Percentiles rank a stretch among this genome's conserved stretches.
These are phyloP conservation scores for Diaporthe humulicola DNA, from an alignment of 2,329 filamentous ascomycete species.

Conservation along the genomic window DNA sequence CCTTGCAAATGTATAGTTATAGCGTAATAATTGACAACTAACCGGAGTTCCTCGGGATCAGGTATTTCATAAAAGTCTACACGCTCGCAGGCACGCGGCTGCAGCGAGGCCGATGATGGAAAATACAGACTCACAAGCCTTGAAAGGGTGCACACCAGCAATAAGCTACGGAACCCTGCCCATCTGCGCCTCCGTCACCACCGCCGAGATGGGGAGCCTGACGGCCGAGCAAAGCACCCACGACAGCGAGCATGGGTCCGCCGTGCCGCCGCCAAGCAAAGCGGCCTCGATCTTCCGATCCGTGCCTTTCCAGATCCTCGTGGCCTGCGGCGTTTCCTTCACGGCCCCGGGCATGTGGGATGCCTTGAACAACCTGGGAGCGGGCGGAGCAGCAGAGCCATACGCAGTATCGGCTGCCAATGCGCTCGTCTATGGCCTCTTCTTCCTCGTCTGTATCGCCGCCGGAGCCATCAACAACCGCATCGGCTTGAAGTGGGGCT, in stretches of 20 bases:
- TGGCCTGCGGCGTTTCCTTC: slow-evolving; percentile 60
- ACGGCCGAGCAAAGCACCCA: slow-evolving; percentile 14
- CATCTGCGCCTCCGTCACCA: not conserved
- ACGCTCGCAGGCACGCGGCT: not conserved
- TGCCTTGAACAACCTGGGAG: slow-evolving; percentile 66
- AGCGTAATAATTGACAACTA: slow-evolving; percentile 25
- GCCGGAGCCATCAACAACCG: slow-evolving; percentile 62
- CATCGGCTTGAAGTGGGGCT: slow-evolving; percentile 60
- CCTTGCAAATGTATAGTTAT: slow-evolving; percentile 6
- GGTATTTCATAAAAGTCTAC: slow-evolving; percentile 14
- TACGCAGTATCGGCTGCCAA: slow-evolving; percentile 67
- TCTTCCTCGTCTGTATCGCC: slow-evolving; percentile 61
- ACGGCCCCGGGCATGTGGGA: slow-evolving; percentile 66
- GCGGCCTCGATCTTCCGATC: slow-evolving; percentile 31
- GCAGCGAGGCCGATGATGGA: slow-evolving; percentile 1
- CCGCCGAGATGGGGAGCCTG: slow-evolving; percentile 22
- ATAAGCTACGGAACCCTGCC: slow-evolving; percentile 23
- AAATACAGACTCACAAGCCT: not conserved
- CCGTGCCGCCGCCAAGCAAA: not conserved
- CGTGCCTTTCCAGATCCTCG: slow-evolving; percentile 38
- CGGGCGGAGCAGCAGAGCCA: slow-evolving; percentile 64
- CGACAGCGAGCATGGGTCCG: slow-evolving; percentile 33
- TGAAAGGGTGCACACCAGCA: slow-evolving; percentile 3
- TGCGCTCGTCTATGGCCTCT: slow-evolving; percentile 61
- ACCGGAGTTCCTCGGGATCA: not conserved